Conservation (phyloP, 768 basidiomycete species). For the Scleroderma citrinum region DNA sequence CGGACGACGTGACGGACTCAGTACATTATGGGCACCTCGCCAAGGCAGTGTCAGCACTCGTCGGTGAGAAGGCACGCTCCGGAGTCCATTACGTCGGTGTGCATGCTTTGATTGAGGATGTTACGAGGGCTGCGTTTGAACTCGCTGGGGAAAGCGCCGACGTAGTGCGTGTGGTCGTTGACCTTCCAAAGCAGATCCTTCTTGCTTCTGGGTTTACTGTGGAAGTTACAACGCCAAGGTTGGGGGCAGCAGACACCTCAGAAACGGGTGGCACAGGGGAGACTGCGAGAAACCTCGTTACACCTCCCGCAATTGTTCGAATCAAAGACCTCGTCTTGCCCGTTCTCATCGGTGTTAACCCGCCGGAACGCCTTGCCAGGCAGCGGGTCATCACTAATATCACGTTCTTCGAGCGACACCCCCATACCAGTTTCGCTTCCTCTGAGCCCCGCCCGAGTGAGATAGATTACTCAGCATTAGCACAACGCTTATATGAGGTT, state of each 20-base stretch:
- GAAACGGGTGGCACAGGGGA: background rate
- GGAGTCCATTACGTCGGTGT: conserved; percentile 23
- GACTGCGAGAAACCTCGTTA: background rate
- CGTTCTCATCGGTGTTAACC: conserved; percentile 66
- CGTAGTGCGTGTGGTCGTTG: conserved; percentile 37
- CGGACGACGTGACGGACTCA: conserved; percentile 50
- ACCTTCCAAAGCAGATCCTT: conserved; percentile 46
- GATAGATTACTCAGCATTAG: conserved; percentile 31
- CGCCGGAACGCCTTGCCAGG: conserved; percentile 58
- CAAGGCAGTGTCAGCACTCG: conserved; percentile 37
- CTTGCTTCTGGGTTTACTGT: conserved; percentile 41
- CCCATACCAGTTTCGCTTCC: no score
- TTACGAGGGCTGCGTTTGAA: conserved; percentile 32
- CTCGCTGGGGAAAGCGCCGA: conserved; percentile 33
- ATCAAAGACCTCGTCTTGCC: conserved; percentile 44
- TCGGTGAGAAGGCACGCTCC: conserved; percentile 6
- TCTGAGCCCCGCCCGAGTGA: conserved; percentile 3
- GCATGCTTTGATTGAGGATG: conserved; percentile 30
- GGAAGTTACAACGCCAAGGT: conserved; percentile 27
- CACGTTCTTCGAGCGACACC: conserved; percentile 30
- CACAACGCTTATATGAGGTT: conserved; percentile 22
- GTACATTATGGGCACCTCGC: conserved; percentile 62
- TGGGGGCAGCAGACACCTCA: background rate
- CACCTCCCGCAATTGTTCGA: conserved; percentile 22
- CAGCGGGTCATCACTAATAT: conserved; percentile 59